Evolutionary conservation across 1,284 basidiomycete genomes (phyloP), one percentile per base, ranked within the genome.

Genomic region (Melampsora occidentalis): DNA sequence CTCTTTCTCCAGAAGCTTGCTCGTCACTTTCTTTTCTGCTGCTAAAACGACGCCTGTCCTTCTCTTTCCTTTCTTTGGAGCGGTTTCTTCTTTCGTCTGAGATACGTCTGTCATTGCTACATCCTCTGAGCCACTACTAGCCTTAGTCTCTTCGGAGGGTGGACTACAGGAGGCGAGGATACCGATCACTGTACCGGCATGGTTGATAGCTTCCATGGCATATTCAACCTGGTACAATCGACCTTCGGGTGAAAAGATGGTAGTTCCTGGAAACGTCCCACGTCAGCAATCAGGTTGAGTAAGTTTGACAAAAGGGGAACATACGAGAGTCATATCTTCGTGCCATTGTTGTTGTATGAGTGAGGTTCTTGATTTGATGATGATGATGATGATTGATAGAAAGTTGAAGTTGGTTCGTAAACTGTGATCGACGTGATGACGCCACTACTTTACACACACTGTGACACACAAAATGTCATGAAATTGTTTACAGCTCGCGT

Each of bases 1-100:
- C 77, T 92, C 93, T 83, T 94, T 94, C 71, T 99, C 96, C 77
- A 99, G 88, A 63, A 99, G 89, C 85, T 99, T 99, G 67, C 94
- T 94, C 0, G 97, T 98, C 57, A 99, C 94, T 85, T 97, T 97
- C 89, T 99, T 99, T 87, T 99, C 96, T 7, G 96, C 96, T 0
- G 94, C 96, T n/a, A 99, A 87, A 2, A 98, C 94, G 51, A 99
- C 92, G 0, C 97, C 96, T 25, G 79, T 71, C 33, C 79, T 70
- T 61, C 80, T 79, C 67, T 79, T 79, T 20, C 71, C 77, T 46
- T 78, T 79, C 77, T 20, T 79, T 46, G 70, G 79, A 78, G 3
- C 77, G 76, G 64, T 77, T 75, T 9, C 78, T 77, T 67, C 80
- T 78, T 22, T 79, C 79, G 73, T 78, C 78, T 78, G 81, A 79